Percentiles rank a stretch among this genome's conserved stretches.
Evolutionary conservation across 805 yeast genomes (phyloP).

Genomic region (Komagataella populi): DNA sequence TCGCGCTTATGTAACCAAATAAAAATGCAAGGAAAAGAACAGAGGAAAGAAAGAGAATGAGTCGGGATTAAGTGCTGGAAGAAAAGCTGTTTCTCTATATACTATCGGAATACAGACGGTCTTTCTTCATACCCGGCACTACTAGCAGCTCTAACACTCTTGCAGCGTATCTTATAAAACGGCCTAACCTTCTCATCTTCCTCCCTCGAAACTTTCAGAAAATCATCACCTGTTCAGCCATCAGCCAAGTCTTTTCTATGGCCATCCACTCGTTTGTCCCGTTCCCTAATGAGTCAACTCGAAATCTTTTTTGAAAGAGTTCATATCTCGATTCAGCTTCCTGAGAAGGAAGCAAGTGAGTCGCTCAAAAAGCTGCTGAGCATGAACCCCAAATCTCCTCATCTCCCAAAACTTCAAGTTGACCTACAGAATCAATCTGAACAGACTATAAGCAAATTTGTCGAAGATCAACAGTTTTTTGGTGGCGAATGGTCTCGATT

Average conservation of each 20-base stretch:
- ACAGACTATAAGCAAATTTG: slow-evolving; percentile 11
- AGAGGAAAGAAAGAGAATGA: not conserved
- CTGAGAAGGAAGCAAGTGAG: not conserved
- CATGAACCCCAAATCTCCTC: slow-evolving; percentile 10
- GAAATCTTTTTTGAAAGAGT: not conserved
- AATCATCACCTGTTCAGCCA: not conserved
- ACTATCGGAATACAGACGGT: too few species aligned
- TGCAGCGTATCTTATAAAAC: not conserved
- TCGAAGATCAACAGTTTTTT: slow-evolving; percentile 16
- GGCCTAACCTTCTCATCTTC: not conserved
- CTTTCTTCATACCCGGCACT: not conserved
- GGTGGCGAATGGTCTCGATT: slow-evolving; percentile 28
- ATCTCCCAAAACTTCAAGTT: slow-evolving; percentile 13
- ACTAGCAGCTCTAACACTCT: not conserved
- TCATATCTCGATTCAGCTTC: not conserved
- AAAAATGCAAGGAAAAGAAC: not conserved
- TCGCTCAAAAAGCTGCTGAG: slow-evolving; percentile 6
- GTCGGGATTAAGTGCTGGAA: not conserved
- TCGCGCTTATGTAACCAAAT: not conserved
- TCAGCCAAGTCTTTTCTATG: not conserved
- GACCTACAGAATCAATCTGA: slow-evolving; percentile 10
- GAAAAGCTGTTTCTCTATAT: too few species aligned
- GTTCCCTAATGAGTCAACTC: not conserved
- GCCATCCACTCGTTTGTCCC: not conserved
- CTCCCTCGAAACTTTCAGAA: not conserved